Evolutionary conservation across 2,329 filamentous ascomycete species (phyloP).

Genomic region (Colletotrichum caudatum): DNA sequence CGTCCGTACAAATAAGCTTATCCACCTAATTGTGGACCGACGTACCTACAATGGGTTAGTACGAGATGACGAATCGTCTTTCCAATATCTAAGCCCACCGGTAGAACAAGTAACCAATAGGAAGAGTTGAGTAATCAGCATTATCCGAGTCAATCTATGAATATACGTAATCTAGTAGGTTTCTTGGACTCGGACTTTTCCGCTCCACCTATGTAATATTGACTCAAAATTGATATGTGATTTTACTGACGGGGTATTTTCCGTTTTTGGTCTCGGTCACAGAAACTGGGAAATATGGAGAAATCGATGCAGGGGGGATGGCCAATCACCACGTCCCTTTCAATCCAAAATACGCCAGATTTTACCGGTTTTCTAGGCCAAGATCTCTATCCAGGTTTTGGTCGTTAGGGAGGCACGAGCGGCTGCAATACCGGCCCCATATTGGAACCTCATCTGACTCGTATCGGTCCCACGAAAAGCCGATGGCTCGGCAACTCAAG

Average conservation of each 20-base stretch:
- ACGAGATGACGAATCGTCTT: too few species aligned
- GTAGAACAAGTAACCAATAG: background rate
- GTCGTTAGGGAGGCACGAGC: background rate
- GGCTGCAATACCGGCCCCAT: background rate
- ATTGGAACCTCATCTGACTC: background rate
- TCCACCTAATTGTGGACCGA: background rate
- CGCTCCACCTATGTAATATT: too few species aligned
- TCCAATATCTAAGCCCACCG: too few species aligned
- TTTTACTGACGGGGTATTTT: background rate
- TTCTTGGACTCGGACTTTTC: too few species aligned
- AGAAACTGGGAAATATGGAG: background rate
- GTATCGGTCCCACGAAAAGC: background rate
- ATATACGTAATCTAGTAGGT: too few species aligned
- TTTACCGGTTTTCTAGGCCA: too few species aligned
- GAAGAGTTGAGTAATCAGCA: background rate
- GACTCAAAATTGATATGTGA: background rate
- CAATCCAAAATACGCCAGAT: too few species aligned
- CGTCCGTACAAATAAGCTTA: background rate
- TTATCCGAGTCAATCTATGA: too few species aligned
- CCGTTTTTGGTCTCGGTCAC: background rate
- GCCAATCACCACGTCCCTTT: too few species aligned
- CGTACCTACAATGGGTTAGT: too few species aligned
- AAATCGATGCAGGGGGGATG: too few species aligned
- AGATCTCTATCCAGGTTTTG: too few species aligned
- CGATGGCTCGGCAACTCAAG: background rate